Percentiles rank a stretch among this genome's conserved stretches.
Conservation (phyloP, 345 rosid genomes). For the Eucalyptus regnans region DNA sequence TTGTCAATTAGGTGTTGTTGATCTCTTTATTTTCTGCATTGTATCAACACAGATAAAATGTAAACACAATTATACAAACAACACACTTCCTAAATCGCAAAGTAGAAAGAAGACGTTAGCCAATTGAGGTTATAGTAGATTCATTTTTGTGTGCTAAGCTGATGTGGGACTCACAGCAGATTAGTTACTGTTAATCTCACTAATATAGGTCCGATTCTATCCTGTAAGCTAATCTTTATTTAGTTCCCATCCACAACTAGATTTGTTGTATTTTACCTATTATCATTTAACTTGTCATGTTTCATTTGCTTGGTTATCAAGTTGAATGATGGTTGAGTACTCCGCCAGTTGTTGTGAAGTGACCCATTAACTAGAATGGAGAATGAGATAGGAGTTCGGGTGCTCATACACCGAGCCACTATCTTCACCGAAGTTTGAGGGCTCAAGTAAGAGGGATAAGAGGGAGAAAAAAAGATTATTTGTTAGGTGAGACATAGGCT, state of each 20-base stretch:
- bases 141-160: neutral
- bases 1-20: neutral
- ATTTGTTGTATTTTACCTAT: neutral
- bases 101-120: neutral
- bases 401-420: neutral
- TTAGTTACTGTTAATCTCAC: neutral
- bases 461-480: neutral
- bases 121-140: neutral
- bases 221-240: neutral
- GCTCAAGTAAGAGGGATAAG: neutral
- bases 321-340: neutral
- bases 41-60: neutral
- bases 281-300: neutral
- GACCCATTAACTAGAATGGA: neutral
- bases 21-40: neutral
- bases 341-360: neutral
- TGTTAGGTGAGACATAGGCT: neutral
- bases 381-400: neutral
- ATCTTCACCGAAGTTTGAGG: neutral
- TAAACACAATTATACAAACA: neutral
- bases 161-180: neutral
- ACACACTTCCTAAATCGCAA: neutral
- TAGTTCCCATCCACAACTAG: neutral
- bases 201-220: neutral
- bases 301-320: neutral